phyloP scores from a whole-genome alignment of 306 rosid species.

The Acacia crassicarpa region DNA sequence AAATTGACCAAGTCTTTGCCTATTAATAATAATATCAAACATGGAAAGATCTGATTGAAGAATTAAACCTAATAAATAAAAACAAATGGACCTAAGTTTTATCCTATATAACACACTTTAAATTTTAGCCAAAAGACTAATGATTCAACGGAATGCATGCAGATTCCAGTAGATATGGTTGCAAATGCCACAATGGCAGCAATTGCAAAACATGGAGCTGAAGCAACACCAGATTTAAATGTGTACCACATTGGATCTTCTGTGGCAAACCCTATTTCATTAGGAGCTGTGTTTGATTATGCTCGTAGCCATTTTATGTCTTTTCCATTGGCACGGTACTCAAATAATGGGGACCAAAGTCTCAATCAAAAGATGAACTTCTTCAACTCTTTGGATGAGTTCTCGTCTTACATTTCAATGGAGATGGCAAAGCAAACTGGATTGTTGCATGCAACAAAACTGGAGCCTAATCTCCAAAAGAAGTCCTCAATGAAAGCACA shows the following conservation, averaged over 20 bases:
- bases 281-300: conserved; percentile 28
- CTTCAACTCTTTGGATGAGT: conserved; percentile 47
- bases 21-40: no score
- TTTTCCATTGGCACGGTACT: conserved; percentile 32
- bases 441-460: not conserved
- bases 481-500: not conserved
- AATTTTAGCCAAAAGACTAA: not conserved
- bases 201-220: conserved; percentile 47
- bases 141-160: not conserved
- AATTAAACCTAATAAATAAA: no score
- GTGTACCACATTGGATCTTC: conserved; percentile 60
- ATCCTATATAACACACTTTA: no score
- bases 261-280: conserved; percentile 40
- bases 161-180: conserved; percentile 66
- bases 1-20: no score
- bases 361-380: conserved; percentile 49
- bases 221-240: conserved; percentile 35
- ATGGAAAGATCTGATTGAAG: no score
- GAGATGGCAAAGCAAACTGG: not conserved
- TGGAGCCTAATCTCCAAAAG: not conserved
- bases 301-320: conserved; percentile 41
- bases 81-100: no score
- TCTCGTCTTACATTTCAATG: conserved; percentile 28
- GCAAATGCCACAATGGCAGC: conserved; percentile 54
- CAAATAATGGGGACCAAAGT: conserved; percentile 35